phyloP scores from a whole-genome alignment of 352 stramenopile genomes.

The Globisporangium nagaii region DNA sequence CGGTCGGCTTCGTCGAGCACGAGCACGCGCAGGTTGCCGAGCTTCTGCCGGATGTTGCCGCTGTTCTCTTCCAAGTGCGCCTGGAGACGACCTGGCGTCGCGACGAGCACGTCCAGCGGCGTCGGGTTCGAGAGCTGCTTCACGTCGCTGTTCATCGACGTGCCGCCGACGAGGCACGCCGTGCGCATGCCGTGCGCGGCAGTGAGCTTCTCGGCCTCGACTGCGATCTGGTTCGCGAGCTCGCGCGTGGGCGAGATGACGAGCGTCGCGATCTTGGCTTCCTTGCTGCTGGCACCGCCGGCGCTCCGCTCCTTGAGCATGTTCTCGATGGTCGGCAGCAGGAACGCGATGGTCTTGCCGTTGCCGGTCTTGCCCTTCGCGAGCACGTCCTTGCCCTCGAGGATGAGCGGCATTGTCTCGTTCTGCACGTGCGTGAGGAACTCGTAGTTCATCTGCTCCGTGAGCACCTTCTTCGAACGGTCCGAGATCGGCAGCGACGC shows the following conservation, averaged over 20 bases:
- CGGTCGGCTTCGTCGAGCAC: slow-evolving; percentile 96
- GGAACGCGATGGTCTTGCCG: slow-evolving; percentile 89
- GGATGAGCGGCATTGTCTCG: slow-evolving; percentile 69
- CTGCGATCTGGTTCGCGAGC: slow-evolving; percentile 92
- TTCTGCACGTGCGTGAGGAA: slow-evolving; percentile 89
- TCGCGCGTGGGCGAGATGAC: slow-evolving; percentile 89
- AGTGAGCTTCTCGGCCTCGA: slow-evolving; percentile 84
- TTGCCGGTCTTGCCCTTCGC: slow-evolving; percentile 89
- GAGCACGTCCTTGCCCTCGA: slow-evolving; percentile 87
- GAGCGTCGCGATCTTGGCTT: slow-evolving; percentile 8
- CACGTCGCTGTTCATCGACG: slow-evolving; percentile 76
- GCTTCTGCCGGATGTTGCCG: slow-evolving; percentile 64
- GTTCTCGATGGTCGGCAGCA: slow-evolving; percentile 75
- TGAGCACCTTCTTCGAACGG: slow-evolving; percentile 58
- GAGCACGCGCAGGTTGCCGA: slow-evolving; percentile 52
- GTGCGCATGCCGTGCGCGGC: slow-evolving; percentile 78
- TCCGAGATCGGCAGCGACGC: slow-evolving; percentile 48
- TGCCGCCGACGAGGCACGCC: slow-evolving; percentile 82
- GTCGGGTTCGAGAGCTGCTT: slow-evolving; percentile 23
- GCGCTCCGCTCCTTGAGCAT: slow-evolving; percentile 21
- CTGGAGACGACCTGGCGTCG: slow-evolving; percentile 93
- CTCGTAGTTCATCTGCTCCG: slow-evolving; percentile 82
- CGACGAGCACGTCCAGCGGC: slow-evolving; percentile 92
- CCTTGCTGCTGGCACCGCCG: neutral
- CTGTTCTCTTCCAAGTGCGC: slow-evolving; percentile 94